These are phyloP conservation scores for Prunus dulcis DNA, from an alignment of 306 rosid genomes.

Conservation along the genomic window DNA sequence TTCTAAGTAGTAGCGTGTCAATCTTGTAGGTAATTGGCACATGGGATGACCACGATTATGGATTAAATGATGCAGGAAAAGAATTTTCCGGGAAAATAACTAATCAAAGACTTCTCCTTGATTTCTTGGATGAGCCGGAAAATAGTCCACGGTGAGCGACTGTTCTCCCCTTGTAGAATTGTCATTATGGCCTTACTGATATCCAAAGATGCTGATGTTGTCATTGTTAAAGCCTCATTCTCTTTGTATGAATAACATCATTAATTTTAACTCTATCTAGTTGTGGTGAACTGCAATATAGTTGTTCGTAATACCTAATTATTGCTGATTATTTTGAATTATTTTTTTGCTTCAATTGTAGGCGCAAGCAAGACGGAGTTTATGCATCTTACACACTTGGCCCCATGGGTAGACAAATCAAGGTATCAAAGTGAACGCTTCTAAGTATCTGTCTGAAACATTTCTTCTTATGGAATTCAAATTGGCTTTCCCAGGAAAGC, in stretches of 20 bases:
- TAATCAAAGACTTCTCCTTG: conserved; percentile 78
- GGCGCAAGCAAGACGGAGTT: conserved; percentile 78
- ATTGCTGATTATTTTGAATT: conserved; percentile 9
- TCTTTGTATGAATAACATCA: background rate
- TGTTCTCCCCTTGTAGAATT: conserved; percentile 5
- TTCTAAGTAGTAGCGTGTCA: conserved; percentile 24
- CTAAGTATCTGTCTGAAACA: background rate
- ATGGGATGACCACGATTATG: conserved; percentile 94
- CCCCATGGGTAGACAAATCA: conserved; percentile 59
- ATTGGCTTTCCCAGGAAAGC: background rate
- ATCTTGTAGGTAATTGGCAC: conserved; percentile 71
- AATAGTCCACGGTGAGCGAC: conserved; percentile 62
- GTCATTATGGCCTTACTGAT: background rate
- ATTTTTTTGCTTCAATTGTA: conserved; percentile 26
- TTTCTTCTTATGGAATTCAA: background rate
- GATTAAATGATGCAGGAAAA: conserved; percentile 80
- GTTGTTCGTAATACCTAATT: background rate
- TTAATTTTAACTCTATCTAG: background rate
- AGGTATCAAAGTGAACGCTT: conserved; percentile 42
- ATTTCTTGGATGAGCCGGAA: conserved; percentile 73
- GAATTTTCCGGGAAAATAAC: conserved; percentile 52
- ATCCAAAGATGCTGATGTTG: background rate
- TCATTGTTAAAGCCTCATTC: background rate
- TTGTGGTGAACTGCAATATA: background rate
- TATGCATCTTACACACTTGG: conserved; percentile 71